Evolutionary conservation across 495 filamentous ascomycete genomes (phyloP), one percentile per base, ranked within the genome.

Genomic region (Cryomyces minteri): DNA sequence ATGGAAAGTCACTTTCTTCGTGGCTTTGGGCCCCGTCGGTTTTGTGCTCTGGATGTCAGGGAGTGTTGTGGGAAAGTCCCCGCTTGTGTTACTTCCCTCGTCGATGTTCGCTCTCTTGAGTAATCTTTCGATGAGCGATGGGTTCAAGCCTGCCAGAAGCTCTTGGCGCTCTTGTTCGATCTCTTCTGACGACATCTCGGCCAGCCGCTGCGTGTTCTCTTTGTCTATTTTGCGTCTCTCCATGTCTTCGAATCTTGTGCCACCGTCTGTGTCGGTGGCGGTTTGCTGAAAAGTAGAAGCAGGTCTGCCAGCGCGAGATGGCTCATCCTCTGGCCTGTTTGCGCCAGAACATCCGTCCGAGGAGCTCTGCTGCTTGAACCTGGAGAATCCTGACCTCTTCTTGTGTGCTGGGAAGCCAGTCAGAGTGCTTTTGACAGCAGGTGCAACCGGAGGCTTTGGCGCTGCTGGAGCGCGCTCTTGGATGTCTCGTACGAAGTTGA

Each of bases 331-430:
- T 25, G 2, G 18, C 18, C 18, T 25, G 18, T 25, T 25, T 25
- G 2, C 18, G 12, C 32, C 7, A 43, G 31, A 37, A 43, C 50
- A 47, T 42, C 58, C 4, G 14, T 53, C 45, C 31, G 50, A 55
- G 18, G 69, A 65, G 48, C 70, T 67, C 52, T 73, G 75, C 55
- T 84, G 76, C 53, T 84, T 87, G 69, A 94, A 94, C 31, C 78
- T 71, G 5, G 85, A 92, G 0, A 66, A 54, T 37, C 70, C 67
- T n/a, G 62, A 64, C 37, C 88, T 78, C 54, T 80, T 88, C 55
- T 81, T 88, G 63, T 82, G 88, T 39, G 73, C 74, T 29, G 90
- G 90, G 50, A 95, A 96, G 0, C 88, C 90, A n/a, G 70, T 77
- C 5, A 71, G 55, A 25, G 73, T 69, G 18, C 54, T 59, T 36